Conservation (phyloP, 352 stramenopile genomes). For the Phytophthora citricola region DNA sequence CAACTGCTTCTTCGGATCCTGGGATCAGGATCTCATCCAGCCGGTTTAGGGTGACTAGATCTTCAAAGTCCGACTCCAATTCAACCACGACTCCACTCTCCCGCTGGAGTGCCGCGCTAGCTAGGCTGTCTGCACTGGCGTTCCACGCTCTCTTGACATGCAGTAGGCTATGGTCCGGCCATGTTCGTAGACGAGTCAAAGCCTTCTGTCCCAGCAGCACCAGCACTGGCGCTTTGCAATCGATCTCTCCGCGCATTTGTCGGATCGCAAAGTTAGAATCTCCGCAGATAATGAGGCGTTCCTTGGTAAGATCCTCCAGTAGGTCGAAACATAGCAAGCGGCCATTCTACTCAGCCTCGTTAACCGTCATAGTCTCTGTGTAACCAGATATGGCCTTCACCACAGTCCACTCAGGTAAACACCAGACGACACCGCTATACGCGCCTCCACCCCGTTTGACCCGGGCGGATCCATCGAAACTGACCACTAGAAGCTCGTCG, state of each 20-base stretch:
- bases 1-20: not conserved
- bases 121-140: slow-evolving; percentile 7
- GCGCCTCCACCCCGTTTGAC: too few species aligned
- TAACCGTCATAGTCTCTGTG: slow-evolving; percentile 16
- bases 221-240: slow-evolving; percentile 1
- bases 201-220: not conserved
- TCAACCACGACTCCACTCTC: not conserved
- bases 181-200: not conserved
- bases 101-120: slow-evolving; percentile 11
- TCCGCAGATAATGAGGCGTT: not conserved
- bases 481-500: too few species aligned
- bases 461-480: too few species aligned
- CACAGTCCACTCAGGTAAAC: slow-evolving; percentile 12
- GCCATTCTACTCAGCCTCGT: slow-evolving; percentile 29
- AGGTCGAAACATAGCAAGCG: slow-evolving; percentile 4
- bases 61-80: not conserved
- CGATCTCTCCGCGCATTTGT: slow-evolving; percentile 5
- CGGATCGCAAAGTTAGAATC: slow-evolving; percentile 5
- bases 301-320: not conserved
- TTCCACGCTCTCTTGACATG: slow-evolving; percentile 15
- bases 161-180: not conserved
- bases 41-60: slow-evolving; percentile 4
- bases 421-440: slow-evolving; percentile 14
- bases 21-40: slow-evolving; percentile 6
- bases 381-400: not conserved